A percentile compares a stretch with the other conserved stretches of the same genome.
Evolutionary conservation across 768 basidiomycete species (phyloP).

Genomic region (Suillus clintonianus): DNA sequence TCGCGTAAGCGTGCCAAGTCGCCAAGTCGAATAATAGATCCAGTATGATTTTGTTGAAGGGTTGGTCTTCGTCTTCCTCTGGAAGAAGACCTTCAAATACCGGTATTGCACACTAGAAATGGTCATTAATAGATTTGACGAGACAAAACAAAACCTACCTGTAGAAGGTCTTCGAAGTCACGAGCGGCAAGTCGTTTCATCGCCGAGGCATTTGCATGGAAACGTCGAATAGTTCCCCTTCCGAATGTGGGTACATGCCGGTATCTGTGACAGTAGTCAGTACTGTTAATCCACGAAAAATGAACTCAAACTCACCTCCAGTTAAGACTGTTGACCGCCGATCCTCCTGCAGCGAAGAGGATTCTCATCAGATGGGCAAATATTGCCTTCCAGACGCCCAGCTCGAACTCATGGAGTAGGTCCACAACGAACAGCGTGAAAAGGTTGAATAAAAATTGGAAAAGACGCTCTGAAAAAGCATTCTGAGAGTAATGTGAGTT

Average conservation of each 20-base stretch:
- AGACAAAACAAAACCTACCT: constrained; percentile 2
- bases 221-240: constrained; percentile 5
- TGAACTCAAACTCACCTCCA: not conserved
- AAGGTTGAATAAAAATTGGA: constrained; percentile 18
- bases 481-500: constrained; percentile 26
- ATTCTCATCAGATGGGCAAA: constrained; percentile 38
- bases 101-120: constrained; percentile 30
- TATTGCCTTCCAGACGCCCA: constrained; percentile 39
- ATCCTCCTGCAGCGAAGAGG: constrained; percentile 7
- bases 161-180: constrained; percentile 13
- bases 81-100: constrained; percentile 31
- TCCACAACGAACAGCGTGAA: constrained; percentile 33
- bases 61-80: not conserved
- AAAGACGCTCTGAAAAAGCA: constrained; percentile 30
- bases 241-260: constrained; percentile 11
- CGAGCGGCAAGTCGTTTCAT: constrained; percentile 7
- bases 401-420: constrained; percentile 40
- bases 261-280: constrained; percentile 7
- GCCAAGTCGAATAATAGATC: constrained; percentile 7
- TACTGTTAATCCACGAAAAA: too few species aligned
- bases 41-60: constrained; percentile 2
- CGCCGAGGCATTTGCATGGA: constrained; percentile 6
- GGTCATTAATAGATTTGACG: too few species aligned
- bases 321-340: not conserved
- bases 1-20: constrained; percentile 16